These are phyloP conservation scores for Chlamydomonas sp. DNA, from an alignment of 139 green algal genomes.

Conservation along the genomic window DNA sequence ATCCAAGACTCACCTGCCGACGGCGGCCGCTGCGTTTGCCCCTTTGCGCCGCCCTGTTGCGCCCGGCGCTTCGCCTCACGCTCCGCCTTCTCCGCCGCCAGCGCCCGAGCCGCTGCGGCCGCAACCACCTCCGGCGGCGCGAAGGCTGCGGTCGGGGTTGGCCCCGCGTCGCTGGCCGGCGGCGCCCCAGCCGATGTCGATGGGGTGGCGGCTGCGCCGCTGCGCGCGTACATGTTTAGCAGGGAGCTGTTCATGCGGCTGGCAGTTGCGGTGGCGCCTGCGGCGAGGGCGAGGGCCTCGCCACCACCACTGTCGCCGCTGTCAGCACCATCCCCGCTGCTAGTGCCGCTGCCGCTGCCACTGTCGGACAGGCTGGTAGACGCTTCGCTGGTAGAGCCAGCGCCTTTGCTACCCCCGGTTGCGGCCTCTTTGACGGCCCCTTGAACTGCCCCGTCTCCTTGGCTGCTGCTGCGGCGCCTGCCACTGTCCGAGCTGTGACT, in stretches of 20 bases:
- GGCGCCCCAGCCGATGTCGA: background rate
- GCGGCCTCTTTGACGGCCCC: too few relatives aligned
- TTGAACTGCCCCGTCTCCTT: too few relatives aligned
- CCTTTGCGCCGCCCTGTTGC: background rate
- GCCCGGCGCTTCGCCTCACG: background rate
- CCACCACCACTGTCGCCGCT: background rate
- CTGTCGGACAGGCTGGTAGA: too few relatives aligned
- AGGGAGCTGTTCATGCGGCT: conserved; percentile 62
- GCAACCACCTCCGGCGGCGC: conserved; percentile 58
- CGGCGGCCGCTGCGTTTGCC: background rate
- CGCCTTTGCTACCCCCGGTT: too few relatives aligned
- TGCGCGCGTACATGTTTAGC: conserved; percentile 65
- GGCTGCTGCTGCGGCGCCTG: too few relatives aligned
- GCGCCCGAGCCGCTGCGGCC: conserved; percentile 59
- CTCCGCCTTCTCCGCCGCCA: conserved; percentile 43
- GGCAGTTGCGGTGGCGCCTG: background rate
- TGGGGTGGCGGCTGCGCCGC: background rate
- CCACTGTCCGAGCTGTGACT: too few relatives aligned
- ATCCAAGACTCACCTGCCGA: too few relatives aligned
- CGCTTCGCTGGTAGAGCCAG: too few relatives aligned
- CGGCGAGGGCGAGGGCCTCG: background rate
- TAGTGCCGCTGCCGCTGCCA: background rate
- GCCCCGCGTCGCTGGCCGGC: background rate
- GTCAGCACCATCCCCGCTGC: background rate
- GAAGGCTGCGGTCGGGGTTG: conserved; percentile 39